These are phyloP conservation scores for Didymosphaeria variabile DNA, from an alignment of 2,329 filamentous ascomycete genomes.

Conservation along the genomic window DNA sequence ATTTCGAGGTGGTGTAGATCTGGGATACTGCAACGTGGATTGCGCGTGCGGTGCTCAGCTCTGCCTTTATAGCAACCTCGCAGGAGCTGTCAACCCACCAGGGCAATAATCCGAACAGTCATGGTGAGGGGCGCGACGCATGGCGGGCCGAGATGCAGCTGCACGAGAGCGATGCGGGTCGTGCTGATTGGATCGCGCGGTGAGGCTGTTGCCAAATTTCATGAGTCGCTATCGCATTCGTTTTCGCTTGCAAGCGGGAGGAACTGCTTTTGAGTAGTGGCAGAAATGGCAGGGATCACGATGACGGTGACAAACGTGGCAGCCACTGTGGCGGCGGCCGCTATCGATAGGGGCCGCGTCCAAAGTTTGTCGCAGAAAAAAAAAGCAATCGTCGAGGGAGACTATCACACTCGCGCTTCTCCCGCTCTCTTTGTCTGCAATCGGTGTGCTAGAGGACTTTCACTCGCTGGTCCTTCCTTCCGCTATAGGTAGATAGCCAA, in stretches of 20 bases:
- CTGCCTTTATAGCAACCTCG: background rate
- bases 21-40: background rate
- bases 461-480: slow-evolving; percentile 7
- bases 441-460: background rate
- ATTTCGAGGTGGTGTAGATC: background rate
- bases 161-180: background rate
- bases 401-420: background rate
- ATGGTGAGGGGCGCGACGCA: slow-evolving; percentile 1
- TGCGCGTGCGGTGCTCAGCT: background rate
- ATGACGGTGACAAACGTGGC: background rate
- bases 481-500: slow-evolving; percentile 18
- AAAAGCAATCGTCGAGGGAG: background rate
- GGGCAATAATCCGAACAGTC: background rate
- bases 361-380: slow-evolving; percentile 1
- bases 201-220: background rate
- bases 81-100: background rate
- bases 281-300: background rate
- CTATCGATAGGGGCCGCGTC: slow-evolving; percentile 11
- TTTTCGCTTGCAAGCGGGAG: slow-evolving; percentile 8
- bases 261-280: background rate
- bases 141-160: slow-evolving; percentile 3
- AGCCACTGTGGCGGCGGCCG: slow-evolving; percentile 11
- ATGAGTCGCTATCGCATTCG: slow-evolving; percentile 13
- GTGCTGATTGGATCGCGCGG: slow-evolving; percentile 5
- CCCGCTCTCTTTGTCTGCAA: background rate